Evolutionary conservation across 768 basidiomycete species (phyloP), one percentile per base, ranked within the genome.

Genomic region (Termitomyces bulborhizus): DNA sequence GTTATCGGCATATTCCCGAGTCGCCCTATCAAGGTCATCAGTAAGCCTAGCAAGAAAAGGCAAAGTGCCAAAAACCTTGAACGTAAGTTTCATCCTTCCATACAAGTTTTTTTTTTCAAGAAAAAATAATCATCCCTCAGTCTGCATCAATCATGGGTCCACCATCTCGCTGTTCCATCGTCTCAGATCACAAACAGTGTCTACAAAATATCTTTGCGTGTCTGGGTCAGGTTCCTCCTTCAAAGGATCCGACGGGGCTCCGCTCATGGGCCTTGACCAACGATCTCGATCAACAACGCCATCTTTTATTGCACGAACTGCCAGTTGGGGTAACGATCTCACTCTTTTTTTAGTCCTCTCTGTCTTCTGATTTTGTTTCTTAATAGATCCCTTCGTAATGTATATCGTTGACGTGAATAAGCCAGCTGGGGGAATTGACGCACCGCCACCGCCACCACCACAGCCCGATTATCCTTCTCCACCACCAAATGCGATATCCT

Each of bases 1-100:
- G 77, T 93, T 36, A 84, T 98, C 62, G 95, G 95, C 21, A 81
- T 83, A 18, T 98, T 98, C 74, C 87, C 90, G 43, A 92, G 90
- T 61, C 86, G 89, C 45, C 86, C 94, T n/a, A 98, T 98, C 78
- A 95, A 94, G 70, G 92, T 98, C 65, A 98, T 98, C 73, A 93
- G 90, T 73, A 98, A 98, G 70, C 96, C 96, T 4, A 93, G 90
- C 75, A 97, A 98, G 79, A 97, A 97, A 80, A 81, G 93, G 63
- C 88, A 93, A 70, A 92, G 88, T 66, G 90, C 88, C 45, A 96
- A 96, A 78, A 93, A 92, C 63, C 80, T 93, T 16, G 91, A 97
- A 69, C 73, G 93, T 95, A 68, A 76, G 94, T 80, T 50, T 27
- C 51, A 43, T 57, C 51, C 46, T 24, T 13, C 15, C 24, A 58